Evolutionary conservation across 164 flowering plant species (phyloP).

Genomic region (Pachysandra terminalis): DNA sequence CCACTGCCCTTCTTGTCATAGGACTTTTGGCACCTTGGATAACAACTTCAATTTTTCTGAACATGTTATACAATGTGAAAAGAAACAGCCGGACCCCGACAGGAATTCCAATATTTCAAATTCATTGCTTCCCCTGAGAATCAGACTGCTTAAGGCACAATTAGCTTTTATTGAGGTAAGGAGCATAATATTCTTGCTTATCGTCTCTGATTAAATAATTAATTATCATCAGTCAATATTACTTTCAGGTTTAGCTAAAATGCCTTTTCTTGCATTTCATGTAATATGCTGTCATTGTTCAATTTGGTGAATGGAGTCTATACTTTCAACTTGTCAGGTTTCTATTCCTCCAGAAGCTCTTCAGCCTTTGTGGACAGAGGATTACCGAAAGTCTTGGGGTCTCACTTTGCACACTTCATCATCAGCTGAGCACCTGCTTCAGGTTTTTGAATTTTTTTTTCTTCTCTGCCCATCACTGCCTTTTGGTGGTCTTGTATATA

Average conservation of each 20-base stretch:
- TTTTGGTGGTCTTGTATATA: too few relatives aligned
- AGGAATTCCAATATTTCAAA: constrained; percentile 15
- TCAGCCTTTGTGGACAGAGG: constrained; percentile 64
- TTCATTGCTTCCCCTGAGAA: constrained; percentile 44
- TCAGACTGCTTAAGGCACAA: constrained; percentile 54
- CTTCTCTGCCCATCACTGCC: neutral
- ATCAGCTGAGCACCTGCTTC: constrained; percentile 62
- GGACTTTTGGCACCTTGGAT: constrained; percentile 23
- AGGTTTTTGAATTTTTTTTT: constrained; percentile 40
- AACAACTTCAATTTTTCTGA: constrained; percentile 35
- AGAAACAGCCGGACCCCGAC: constrained; percentile 20
- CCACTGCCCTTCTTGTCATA: constrained; percentile 62
- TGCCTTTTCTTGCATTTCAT: neutral
- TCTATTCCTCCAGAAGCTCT: constrained; percentile 65
- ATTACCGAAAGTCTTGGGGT: constrained; percentile 59
- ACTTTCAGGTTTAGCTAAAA: too few relatives aligned
- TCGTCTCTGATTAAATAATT: neutral
- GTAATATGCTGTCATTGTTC: neutral
- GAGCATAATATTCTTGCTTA: neutral
- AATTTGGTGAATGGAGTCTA: neutral
- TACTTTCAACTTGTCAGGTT: constrained; percentile 37
- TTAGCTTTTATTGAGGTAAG: constrained; percentile 71
- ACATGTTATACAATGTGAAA: constrained; percentile 44
- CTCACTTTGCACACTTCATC: constrained; percentile 44
- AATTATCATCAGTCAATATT: neutral